phyloP scores from a whole-genome alignment of 768 basidiomycete genomes.

The Hemileccinum impolitum region DNA sequence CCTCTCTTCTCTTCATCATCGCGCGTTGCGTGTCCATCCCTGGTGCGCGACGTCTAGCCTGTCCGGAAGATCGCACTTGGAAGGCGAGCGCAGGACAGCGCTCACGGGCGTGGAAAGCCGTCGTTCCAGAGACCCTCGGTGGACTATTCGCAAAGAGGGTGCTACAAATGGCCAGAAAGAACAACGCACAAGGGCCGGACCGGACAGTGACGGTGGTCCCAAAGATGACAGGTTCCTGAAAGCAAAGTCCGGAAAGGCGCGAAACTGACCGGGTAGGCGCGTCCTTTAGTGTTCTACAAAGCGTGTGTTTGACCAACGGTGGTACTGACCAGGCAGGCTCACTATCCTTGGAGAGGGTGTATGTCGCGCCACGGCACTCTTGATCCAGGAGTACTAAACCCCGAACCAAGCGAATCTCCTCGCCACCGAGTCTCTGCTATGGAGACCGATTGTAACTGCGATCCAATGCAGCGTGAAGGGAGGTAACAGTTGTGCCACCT shows the following conservation, averaged over 20 bases:
- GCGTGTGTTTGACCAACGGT: not conserved
- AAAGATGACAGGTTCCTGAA: constrained; percentile 4
- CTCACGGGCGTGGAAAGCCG: no score
- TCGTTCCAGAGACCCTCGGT: not conserved
- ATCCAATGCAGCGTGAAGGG: not conserved
- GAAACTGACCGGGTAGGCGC: constrained; percentile 4
- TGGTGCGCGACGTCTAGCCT: no score
- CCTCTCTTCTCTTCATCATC: no score
- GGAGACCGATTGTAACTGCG: not conserved
- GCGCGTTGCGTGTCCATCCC: no score
- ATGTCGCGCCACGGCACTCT: no score
- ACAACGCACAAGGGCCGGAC: constrained; percentile 6
- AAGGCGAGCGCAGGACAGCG: no score
- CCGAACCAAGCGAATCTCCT: no score
- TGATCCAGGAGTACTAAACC: no score
- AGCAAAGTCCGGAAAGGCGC: constrained; percentile 4
- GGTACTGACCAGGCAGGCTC: not conserved
- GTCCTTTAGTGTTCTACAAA: not conserved
- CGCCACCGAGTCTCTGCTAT: not conserved
- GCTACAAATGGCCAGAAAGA: not conserved
- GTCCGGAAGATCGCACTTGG: no score
- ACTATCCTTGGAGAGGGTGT: constrained; percentile 1
- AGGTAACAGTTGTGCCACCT: constrained; percentile 10
- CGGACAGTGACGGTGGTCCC: not conserved
- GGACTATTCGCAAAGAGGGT: not conserved